Base-by-base conservation (phyloP, 2,329 filamentous ascomycete genomes). In the Cryphonectria radicalis region DNA sequence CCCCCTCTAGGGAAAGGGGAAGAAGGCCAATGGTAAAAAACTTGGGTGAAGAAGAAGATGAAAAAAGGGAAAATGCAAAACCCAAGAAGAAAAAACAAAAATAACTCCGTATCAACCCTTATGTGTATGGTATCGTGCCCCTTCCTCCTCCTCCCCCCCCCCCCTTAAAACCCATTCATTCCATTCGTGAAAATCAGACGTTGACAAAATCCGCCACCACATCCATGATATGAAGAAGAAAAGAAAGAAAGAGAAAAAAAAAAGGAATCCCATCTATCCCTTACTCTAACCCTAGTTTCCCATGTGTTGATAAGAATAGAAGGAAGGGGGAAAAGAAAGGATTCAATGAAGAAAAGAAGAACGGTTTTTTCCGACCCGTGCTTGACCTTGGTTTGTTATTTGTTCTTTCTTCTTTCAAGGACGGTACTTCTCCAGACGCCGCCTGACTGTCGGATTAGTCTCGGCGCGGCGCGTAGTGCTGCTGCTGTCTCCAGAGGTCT, bases 361-460 rank as follows among this genome's bases (percentile, higher is more conserved):
- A 13, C 4, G 10, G n/a, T 25, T 25, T n/a, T 3, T 32, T 3
- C 3, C n/a, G n/a, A n/a, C 40, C 53, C 22, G 11, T 57, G 25
- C 53, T 28, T 10, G 53, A 19, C 57, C 57, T 60, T 40, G 25
- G n/a, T n/a, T n/a, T n/a, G n/a, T n/a, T n/a, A n/a, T n/a, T n/a
- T n/a, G n/a, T n/a, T n/a, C n/a, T n/a, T 62, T 40, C 7, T 10
- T 10, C 8, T 40, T 14, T 65, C 32, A 69, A 14, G 57, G 7
- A 13, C 68, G 46, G 57, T 69, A 70, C 65, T 70, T 64, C 37
- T 46, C 65, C 32, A 63, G 19, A 40, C 65, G 64, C 17, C 57
- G 63, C 59, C 25, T 53, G 40, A 32, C 37, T n/a, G 17, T 50
- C 19, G 60, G 13, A 14, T 42, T 22, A 4, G 50, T 37, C 37